Conservation (phyloP, 2,329 filamentous ascomycete genomes). For the Elsinoe ampelina region DNA sequence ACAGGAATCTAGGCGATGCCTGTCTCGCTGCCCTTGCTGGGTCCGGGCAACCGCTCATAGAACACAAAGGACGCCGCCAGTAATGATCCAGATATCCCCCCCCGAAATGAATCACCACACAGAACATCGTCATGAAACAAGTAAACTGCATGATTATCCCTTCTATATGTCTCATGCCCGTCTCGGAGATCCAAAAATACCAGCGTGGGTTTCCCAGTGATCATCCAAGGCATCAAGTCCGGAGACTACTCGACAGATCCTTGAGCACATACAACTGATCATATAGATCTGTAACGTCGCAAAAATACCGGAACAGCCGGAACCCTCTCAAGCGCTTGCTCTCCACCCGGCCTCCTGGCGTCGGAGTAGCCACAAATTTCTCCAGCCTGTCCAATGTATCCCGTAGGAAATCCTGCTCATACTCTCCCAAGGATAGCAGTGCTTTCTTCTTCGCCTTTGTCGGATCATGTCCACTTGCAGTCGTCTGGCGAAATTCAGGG, state of each 20-base stretch:
- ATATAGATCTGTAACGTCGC: not conserved
- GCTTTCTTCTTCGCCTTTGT: not conserved
- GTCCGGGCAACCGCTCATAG: too few species aligned
- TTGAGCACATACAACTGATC: not conserved
- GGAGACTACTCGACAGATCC: not conserved
- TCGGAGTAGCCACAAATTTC: not conserved
- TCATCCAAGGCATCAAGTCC: too few species aligned
- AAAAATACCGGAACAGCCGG: not conserved
- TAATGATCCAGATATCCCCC: too few species aligned
- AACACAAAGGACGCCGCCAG: too few species aligned
- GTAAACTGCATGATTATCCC: too few species aligned
- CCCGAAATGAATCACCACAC: too few species aligned
- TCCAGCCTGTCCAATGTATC: not conserved
- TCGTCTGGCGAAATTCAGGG: not conserved
- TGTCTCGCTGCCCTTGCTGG: too few species aligned
- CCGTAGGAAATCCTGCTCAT: not conserved
- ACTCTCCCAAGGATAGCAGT: not conserved
- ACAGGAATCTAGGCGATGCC: too few species aligned
- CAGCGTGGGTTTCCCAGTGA: too few species aligned
- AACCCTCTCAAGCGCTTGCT: not conserved
- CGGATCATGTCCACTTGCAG: not conserved
- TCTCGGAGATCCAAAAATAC: too few species aligned
- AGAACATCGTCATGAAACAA: too few species aligned
- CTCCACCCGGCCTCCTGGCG: not conserved
- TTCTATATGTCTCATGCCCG: too few species aligned